Evolutionary conservation across 148 eudicot genomes (phyloP).

Genomic region (Camellia sinensis): DNA sequence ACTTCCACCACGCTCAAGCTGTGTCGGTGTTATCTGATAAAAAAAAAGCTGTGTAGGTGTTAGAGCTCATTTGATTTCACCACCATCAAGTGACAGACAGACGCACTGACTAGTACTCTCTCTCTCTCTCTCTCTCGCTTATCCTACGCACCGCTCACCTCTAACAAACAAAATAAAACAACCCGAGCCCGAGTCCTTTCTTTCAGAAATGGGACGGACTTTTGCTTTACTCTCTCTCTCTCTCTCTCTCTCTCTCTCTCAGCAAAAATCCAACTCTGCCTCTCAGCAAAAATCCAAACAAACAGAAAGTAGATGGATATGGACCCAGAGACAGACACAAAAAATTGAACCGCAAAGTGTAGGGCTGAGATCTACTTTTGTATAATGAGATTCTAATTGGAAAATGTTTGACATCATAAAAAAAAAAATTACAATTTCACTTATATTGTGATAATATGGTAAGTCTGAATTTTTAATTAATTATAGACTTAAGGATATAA

Average conservation of each 20-base stretch:
- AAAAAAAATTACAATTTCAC: no score
- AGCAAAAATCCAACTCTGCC: slow-evolving; percentile 5
- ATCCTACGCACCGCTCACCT: slow-evolving; percentile 16
- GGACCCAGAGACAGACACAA: no score
- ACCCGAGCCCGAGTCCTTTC: neutral
- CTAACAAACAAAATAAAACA: neutral
- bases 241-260: neutral
- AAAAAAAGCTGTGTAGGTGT: neutral
- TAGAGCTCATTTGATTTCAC: neutral
- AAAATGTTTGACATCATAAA: no score
- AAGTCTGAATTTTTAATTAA: no score
- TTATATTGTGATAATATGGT: no score
- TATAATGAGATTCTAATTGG: no score
- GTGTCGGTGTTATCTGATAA: neutral
- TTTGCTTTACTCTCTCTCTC: slow-evolving; percentile 13
- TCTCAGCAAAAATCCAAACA: neutral
- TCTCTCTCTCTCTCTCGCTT: slow-evolving; percentile 7
- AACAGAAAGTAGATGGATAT: no score
- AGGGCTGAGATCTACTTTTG: no score
- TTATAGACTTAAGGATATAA: no score
- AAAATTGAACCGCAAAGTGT: no score
- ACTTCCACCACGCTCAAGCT: neutral
- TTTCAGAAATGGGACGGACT: neutral
- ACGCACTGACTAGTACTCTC: neutral
- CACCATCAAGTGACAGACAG: neutral